Percentiles rank a stretch among this genome's conserved stretches.
Evolutionary conservation across 164 flowering plant species (phyloP).

Genomic region (Umbellularia californica): DNA sequence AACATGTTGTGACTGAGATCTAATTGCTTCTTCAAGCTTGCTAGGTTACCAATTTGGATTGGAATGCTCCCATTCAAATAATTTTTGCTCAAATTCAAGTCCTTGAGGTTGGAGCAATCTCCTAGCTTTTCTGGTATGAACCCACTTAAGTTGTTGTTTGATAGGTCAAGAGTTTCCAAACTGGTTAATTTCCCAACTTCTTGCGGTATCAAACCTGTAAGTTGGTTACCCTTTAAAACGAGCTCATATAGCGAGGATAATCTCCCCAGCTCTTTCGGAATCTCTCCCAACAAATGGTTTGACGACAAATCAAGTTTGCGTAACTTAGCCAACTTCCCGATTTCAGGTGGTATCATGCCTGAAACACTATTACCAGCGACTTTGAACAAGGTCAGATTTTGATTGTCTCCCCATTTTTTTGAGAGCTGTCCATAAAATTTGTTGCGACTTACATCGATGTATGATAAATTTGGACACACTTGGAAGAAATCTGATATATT

Average conservation of each 20-base stretch:
- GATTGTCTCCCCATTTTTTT: too few relatives aligned
- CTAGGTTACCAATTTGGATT: constrained; percentile 33
- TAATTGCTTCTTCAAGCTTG: constrained; percentile 23
- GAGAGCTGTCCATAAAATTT: too few relatives aligned
- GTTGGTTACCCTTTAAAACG: neutral
- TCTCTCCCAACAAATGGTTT: too few relatives aligned
- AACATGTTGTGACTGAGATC: constrained; percentile 58
- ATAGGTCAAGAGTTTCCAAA: neutral
- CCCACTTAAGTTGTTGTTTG: constrained; percentile 1
- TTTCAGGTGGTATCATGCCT: too few relatives aligned
- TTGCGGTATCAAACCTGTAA: neutral
- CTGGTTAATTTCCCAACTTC: constrained; percentile 2
- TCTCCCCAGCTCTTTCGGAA: too few relatives aligned
- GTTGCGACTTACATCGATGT: too few relatives aligned
- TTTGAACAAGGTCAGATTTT: too few relatives aligned
- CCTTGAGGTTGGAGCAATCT: neutral
- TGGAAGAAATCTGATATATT: too few relatives aligned
- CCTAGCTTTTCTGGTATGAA: neutral
- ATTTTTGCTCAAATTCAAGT: constrained; percentile 1
- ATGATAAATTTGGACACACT: too few relatives aligned
- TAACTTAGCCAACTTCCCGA: too few relatives aligned
- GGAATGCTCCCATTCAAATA: constrained; percentile 43
- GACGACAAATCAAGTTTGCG: too few relatives aligned
- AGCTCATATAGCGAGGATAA: neutral
- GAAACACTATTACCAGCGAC: too few relatives aligned